Evolutionary conservation across 176 grass and related monocot species (phyloP), one percentile per base, ranked within the genome.

Genomic region (Raddia guianensis): DNA sequence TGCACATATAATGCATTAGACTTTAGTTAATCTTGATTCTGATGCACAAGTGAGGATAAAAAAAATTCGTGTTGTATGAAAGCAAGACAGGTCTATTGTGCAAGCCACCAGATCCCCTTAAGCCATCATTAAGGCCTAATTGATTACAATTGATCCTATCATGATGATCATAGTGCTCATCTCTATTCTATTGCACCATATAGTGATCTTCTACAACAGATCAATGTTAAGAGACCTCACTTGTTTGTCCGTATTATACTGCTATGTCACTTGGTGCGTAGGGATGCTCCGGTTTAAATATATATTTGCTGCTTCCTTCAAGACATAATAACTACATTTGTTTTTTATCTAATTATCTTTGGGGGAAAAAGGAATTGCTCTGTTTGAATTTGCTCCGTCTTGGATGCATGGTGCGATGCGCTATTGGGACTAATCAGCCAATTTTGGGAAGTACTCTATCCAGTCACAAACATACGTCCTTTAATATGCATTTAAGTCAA

Each of bases 21-120:
- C 32, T 51, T 42, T 72, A 74, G 8, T 83, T 52, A 57, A 75
- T 75, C 13, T 9, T 18, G 70, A 15, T 56, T 47, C 49, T 19
- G 81, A 66, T 66, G n/a, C 81, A 43, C 70, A 33, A 13, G n/a
- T 34, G 1, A 33, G 33, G 19, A 48, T 83, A 75, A 54, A 75
- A 64, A 48, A 83, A 47, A 27, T 27, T 37, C 37, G 0, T 83
- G 61, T 15, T 66, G 71, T 56, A 47, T 35, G 20, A 75, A 72
- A 79, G 83, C 67, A 85, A 79, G 67, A 79, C 75, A 56, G 48
- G 47, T 35, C 13, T 35, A 85, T 65, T 13, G n/a, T 65, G 75
- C 55, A 43, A 63, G 44, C n/a, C 66, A 32, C 34, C 64, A 71
- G 73, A 59, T 74, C 48, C 59, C 48, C 58, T 73, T 49, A 16